Evolutionary conservation across 2,329 filamentous ascomycete species (phyloP).

Genomic region (Aspergillus eucalypticola): DNA sequence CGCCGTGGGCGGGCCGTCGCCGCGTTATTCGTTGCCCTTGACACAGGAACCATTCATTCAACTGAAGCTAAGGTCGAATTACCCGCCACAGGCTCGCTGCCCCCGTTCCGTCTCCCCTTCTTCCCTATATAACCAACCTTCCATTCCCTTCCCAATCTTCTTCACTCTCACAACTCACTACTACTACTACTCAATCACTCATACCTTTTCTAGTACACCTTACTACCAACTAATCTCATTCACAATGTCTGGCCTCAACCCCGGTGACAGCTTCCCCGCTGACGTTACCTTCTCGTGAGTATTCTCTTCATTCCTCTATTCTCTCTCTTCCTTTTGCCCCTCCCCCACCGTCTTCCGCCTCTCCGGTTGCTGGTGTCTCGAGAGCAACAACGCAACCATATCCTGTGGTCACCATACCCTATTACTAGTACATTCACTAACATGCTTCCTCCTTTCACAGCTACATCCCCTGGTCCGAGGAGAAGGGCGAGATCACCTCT

Average conservation of each 20-base stretch:
- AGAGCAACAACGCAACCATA: neutral
- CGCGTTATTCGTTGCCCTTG: constrained; percentile 13
- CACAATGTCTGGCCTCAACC: constrained; percentile 68
- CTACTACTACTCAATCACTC: constrained; percentile 10
- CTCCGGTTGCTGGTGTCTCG: neutral
- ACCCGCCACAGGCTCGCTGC: constrained; percentile 20
- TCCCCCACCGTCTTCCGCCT: neutral
- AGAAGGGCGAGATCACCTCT: constrained; percentile 66
- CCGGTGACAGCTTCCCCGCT: constrained; percentile 79
- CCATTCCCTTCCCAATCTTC: constrained; percentile 13
- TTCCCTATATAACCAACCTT: constrained; percentile 21
- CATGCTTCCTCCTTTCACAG: constrained; percentile 38
- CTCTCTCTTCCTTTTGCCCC: neutral
- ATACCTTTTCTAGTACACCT: constrained; percentile 4
- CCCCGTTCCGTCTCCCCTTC: constrained; percentile 10
- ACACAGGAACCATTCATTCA: constrained; percentile 14
- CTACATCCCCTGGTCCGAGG: constrained; percentile 75
- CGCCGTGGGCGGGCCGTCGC: constrained; percentile 18
- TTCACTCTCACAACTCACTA: constrained; percentile 8
- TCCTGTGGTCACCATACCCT: neutral
- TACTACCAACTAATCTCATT: constrained; percentile 14
- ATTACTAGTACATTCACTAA: constrained; percentile 8
- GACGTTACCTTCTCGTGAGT: constrained; percentile 74
- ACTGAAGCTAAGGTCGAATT: constrained; percentile 16
- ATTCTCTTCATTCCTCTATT: no score